phyloP scores from a whole-genome alignment of 371 early-diverging fungal genomes.

The Blakeslea trispora region DNA sequence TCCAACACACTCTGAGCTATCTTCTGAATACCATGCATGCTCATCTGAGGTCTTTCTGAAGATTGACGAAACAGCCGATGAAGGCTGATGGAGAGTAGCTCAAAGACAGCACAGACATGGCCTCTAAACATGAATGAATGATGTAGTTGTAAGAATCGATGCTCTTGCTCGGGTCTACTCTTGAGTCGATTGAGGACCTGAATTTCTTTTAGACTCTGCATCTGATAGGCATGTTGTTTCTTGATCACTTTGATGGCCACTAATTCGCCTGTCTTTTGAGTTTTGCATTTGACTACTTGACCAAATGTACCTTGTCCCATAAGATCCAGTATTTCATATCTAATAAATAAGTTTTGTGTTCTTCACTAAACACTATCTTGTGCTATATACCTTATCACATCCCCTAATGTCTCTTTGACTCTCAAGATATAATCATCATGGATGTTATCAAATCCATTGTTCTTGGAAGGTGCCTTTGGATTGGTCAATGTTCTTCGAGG shows the following conservation, averaged over 20 bases:
- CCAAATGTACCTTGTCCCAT: constrained; percentile 99
- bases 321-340: constrained; percentile 86
- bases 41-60: constrained; percentile 80
- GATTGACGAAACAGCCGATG: constrained; percentile 93
- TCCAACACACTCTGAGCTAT: constrained; percentile 89
- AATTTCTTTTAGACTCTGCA: constrained; percentile 94
- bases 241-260: constrained; percentile 98
- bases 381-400: constrained; percentile 10
- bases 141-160: constrained; percentile 73
- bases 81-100: constrained; percentile 91
- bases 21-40: constrained; percentile 79
- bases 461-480: constrained; percentile 28
- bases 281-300: constrained; percentile 95
- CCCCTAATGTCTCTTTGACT: constrained; percentile 19
- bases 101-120: constrained; percentile 95
- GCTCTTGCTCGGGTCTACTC: constrained; percentile 77
- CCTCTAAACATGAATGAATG: constrained; percentile 86
- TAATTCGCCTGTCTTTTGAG: constrained; percentile 78
- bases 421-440: constrained; percentile 30
- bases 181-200: constrained; percentile 60
- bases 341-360: constrained; percentile 17
- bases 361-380: background rate
- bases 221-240: constrained; percentile 87
- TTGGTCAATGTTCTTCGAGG: constrained; percentile 27
- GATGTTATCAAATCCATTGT: constrained; percentile 29